These are phyloP conservation scores for Xylaria digitata DNA, from an alignment of 2,329 filamentous ascomycete genomes.

Conservation along the genomic window DNA sequence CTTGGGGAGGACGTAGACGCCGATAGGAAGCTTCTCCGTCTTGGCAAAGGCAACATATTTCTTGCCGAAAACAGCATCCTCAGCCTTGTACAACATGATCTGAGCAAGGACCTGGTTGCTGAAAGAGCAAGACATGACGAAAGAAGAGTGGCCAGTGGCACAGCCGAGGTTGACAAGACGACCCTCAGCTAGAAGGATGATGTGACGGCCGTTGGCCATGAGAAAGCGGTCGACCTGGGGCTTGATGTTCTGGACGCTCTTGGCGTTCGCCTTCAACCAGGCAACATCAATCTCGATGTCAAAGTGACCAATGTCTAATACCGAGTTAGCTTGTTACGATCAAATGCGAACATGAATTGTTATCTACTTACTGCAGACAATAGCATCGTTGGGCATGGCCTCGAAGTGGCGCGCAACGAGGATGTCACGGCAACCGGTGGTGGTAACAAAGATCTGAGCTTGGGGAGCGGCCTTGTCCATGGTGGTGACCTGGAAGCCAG, in stretches of 20 bases:
- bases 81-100: conserved; percentile 96
- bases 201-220: conserved; percentile 92
- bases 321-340: conserved; percentile 40
- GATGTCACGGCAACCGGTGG: conserved; percentile 98
- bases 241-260: conserved; percentile 98
- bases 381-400: conserved; percentile 95
- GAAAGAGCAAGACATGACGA: conserved; percentile 99
- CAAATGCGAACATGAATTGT: not conserved
- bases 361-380: conserved; percentile 85
- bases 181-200: conserved; percentile 98
- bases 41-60: conserved; percentile 98
- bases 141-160: conserved; percentile 98
- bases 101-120: conserved; percentile 99
- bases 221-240: conserved; percentile 98
- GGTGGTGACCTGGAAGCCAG: conserved; percentile 94
- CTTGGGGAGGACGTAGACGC: conserved; percentile 98
- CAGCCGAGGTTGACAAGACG: conserved; percentile 99
- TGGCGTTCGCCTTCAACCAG: conserved; percentile 97
- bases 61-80: conserved; percentile 85
- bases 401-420: conserved; percentile 92
- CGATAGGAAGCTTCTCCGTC: conserved; percentile 86
- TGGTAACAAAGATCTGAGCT: conserved; percentile 99
- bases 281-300: conserved; percentile 99
- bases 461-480: conserved; percentile 94
- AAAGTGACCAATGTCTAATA: conserved; percentile 94